phyloP scores from a whole-genome alignment of 2,329 filamentous ascomycete genomes.

The Talaromyces verruculosus region DNA sequence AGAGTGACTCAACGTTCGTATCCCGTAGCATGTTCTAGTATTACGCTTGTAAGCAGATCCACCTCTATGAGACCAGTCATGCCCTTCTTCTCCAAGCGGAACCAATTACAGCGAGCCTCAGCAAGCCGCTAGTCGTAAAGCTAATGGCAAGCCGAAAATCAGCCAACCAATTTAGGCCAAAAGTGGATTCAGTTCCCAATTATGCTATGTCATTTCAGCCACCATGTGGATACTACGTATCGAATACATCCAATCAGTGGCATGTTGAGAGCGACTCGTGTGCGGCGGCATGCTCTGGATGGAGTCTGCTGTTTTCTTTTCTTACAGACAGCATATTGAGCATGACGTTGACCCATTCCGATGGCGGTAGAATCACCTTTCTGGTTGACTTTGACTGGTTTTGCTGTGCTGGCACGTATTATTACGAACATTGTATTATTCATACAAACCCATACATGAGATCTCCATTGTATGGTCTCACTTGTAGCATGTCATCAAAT shows the following conservation, averaged over 20 bases:
- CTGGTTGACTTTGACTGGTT: background rate
- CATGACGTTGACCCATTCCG: constrained; percentile 22
- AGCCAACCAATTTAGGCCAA: background rate
- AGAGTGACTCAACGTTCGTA: constrained; percentile 11
- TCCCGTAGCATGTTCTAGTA: background rate
- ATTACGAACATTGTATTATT: background rate
- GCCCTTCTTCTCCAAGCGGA: background rate
- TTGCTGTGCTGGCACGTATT: constrained; percentile 6
- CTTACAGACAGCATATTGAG: constrained; percentile 3
- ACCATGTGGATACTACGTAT: constrained; percentile 8
- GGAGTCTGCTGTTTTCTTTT: constrained; percentile 25
- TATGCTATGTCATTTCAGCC: constrained; percentile 16
- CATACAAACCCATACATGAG: background rate
- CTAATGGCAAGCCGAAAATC: constrained; percentile 19
- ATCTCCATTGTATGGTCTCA: background rate
- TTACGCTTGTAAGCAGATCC: background rate
- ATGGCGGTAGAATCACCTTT: background rate
- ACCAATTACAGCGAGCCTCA: background rate
- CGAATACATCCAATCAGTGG: background rate
- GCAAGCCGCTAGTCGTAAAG: constrained; percentile 5
- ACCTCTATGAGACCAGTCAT: constrained; percentile 16
- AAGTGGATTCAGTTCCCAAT: constrained; percentile 1
- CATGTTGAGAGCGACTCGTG: background rate
- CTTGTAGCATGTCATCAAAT: background rate
- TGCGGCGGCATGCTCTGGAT: constrained; percentile 27